Base-by-base conservation (phyloP, 2,329 filamentous ascomycete genomes). In the Gnomoniopsis smithogilvyi region DNA sequence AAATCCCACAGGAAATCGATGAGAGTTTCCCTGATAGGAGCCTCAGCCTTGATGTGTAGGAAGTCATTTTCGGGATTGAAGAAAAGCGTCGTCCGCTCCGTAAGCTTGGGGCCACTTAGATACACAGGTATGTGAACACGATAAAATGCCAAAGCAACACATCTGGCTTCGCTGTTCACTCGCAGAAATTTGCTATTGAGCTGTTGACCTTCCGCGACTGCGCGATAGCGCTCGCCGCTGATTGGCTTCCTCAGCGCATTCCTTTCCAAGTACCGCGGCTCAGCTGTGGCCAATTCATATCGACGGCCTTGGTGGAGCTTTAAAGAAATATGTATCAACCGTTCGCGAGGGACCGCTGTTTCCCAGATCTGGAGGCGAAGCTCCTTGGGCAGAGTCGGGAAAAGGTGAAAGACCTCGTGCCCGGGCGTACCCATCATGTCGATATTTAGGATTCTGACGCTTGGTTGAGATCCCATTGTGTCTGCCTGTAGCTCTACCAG, bases 1-100 rank as follows among this genome's bases (percentile, higher is more conserved):
- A 62, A 22, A n/a, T 62, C 60, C 57, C 57, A 62, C 10, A 62
- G 50, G 22, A 62, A 62, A 10, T 62, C 60, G 53, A 62, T 22
- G n/a, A 62, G 14, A 3, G 60, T 48, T 12, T 55, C 43, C 12
- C 30, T 46, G 14, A 60, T 50, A 10, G 60, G 60, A 7, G 51
- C 50, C 10, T 57, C 24, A 33, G 56, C 60, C 11, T 6, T 6
- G 14, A 62, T 41, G 3, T 60, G 53, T 1, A 62, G 45, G 3
- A 56, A 12, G 24, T 62, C 60, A 33, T 62, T 53, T 45, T 62
- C 60, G 1, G 60, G 60, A 24, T 60, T 62, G 17, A 60, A 47
- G 7, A 33, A n/a, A 21, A 62, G 34, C 26, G 41, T 52, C 33
- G 8, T 54, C 22, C 10, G n/a, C 48, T 50, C 34, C 22, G 26